Conservation (phyloP, 2,329 filamentous ascomycete species). For the Microthyrium microscopicum region DNA sequence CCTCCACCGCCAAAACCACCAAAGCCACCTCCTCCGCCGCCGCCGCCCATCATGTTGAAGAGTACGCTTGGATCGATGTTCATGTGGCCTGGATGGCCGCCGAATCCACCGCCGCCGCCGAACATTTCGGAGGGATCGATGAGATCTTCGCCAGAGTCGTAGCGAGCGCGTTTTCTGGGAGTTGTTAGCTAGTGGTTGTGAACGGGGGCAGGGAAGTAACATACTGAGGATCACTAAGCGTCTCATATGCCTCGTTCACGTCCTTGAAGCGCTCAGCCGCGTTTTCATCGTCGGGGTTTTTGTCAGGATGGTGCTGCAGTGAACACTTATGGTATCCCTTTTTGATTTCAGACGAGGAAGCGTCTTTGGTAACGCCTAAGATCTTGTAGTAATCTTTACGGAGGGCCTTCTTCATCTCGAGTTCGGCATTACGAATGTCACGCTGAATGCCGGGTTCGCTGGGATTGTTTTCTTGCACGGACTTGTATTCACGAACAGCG, state of each 20-base stretch:
- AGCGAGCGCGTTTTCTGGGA: slow-evolving; percentile 64
- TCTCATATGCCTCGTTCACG: slow-evolving; percentile 92
- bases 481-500: slow-evolving; percentile 76
- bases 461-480: slow-evolving; percentile 66
- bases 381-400: slow-evolving; percentile 99
- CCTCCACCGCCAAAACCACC: slow-evolving; percentile 13
- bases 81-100: slow-evolving; percentile 19
- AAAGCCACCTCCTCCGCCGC: slow-evolving; percentile 32
- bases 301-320: slow-evolving; percentile 89
- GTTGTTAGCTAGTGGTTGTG: slow-evolving; percentile 8
- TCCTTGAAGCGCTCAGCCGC: slow-evolving; percentile 95
- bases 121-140: slow-evolving; percentile 82
- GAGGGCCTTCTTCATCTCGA: slow-evolving; percentile 94
- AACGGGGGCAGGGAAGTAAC: slow-evolving; percentile 20
- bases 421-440: slow-evolving; percentile 77
- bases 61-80: slow-evolving; percentile 60
- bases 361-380: slow-evolving; percentile 72
- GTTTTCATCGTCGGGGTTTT: slow-evolving; percentile 74
- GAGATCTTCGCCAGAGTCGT: slow-evolving; percentile 85
- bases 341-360: slow-evolving; percentile 74
- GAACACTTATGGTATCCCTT: slow-evolving; percentile 92
- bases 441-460: slow-evolving; percentile 63
- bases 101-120: slow-evolving; percentile 27
- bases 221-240: slow-evolving; percentile 81
- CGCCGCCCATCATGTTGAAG: slow-evolving; percentile 67